Evolutionary conservation across 495 filamentous ascomycete genomes (phyloP).

Genomic region (Amphirosellinia nigrospora): DNA sequence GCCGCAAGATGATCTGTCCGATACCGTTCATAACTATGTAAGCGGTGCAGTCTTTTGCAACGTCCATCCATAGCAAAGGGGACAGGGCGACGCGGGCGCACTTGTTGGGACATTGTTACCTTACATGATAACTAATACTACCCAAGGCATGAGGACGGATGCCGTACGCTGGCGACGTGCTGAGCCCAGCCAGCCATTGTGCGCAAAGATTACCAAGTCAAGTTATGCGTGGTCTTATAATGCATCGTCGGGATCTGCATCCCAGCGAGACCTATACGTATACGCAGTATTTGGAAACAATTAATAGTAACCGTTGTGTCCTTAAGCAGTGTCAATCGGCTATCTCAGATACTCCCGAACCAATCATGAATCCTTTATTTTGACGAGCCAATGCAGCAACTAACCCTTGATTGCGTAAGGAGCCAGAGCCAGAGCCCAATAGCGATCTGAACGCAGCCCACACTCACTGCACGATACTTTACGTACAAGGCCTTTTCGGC

Average conservation of each 20-base stretch:
- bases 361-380: constrained; percentile 12
- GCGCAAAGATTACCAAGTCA: constrained; percentile 16
- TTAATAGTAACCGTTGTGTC: constrained; percentile 16
- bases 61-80: not conserved
- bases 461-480: not conserved
- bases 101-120: not conserved
- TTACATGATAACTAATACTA: not conserved
- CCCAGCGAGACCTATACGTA: constrained; percentile 6
- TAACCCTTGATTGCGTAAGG: not conserved
- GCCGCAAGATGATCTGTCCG: constrained; percentile 8
- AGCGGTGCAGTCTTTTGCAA: not conserved
- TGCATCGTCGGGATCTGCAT: constrained; percentile 21
- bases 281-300: constrained; percentile 27
- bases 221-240: constrained; percentile 19
- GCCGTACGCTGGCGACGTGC: not conserved
- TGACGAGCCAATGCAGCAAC: constrained; percentile 17
- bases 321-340: constrained; percentile 16
- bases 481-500: not conserved
- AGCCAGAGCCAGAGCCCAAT: constrained; percentile 5
- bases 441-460: not conserved
- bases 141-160: not conserved
- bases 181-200: constrained; percentile 19
- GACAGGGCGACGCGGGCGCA: not conserved
- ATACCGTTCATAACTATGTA: not conserved
- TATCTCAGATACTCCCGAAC: constrained; percentile 28